Base-by-base conservation (phyloP, 2,329 filamentous ascomycete genomes). In the Septoria linicola region DNA sequence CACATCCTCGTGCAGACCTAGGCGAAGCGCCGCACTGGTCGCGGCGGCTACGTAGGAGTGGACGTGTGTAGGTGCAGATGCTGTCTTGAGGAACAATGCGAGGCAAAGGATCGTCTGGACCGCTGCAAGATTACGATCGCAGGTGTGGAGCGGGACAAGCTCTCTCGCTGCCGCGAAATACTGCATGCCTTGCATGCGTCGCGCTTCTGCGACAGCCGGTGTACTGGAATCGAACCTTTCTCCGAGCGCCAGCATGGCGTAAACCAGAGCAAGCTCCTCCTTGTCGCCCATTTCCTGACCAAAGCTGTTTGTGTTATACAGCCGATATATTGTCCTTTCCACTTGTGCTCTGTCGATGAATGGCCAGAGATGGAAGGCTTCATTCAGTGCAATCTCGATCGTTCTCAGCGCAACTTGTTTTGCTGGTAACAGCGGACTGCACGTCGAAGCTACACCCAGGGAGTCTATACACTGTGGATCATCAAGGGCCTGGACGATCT, bases 1-100 rank as follows among this genome's bases (percentile, higher is more conserved):
- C 3, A 53, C 41, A 3, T 42, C 27, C 34, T 60, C 58, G 36
- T 60, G 58, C 3, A 60, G 51, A 10, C 58, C 58, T 46, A 60
- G 47, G 2, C 58, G 50, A 6, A 57, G 39, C 7, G 53, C 58
- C 6, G 50, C 55, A 35, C 58, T 54, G 2, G 58, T 41, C 10
- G 55, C 58, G 13, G 58, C 53, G 16, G 46, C 51, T 8, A 58
- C 41, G 30, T 56, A 55, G 8, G 55, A 47, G 42, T 60, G 55
- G 3, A 36, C 46, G 17, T 44, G 39, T 13, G 44, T 42, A 10
- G 41, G 46, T 3, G 56, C 53, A 3, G 53, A 49, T 8, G 44
- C 50, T 8, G 58, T 47, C 32, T 57, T 58, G 20, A 55, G 37
- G 25, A 54, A 60, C 10, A 60, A 27, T n/a, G 55, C 53, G 31